Evolutionary conservation across 2,329 filamentous ascomycete genomes (phyloP), one percentile per base, ranked within the genome.

Genomic region (Sporothrix humicola): DNA sequence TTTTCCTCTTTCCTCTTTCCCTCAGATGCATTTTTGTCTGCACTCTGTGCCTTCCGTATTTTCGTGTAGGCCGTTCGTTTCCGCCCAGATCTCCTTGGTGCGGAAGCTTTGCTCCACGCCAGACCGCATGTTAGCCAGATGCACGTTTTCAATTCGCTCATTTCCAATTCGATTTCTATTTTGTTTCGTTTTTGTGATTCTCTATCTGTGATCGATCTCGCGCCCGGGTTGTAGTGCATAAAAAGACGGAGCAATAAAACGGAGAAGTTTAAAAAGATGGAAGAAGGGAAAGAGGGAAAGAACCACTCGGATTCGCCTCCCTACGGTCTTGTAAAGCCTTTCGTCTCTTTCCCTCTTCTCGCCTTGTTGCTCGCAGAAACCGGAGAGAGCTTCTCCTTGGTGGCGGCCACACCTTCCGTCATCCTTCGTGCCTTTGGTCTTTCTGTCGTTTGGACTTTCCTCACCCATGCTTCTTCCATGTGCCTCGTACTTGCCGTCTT

Each of bases 291-390:
- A n/a, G 17, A 20, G 12, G 52, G n/a, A 56, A 56, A 12, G 8
- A 17, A 37, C 31, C 9, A 23, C 52, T 56, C 52, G n/a, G 52
- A 26, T 56, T 56, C 52, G 52, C 52, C 20, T 56, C 52, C 20
- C 20, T 52, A 2, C 52, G 31, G 31, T 37, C 31, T 37, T 37
- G 31, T 37, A 37, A 37, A 37, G 31, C 52, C 20, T 56, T 56
- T 56, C 20, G 20, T 56, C 52, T 20, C 23, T 56, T 42, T 65
- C 37, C 1, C 37, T 63, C 15, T 26, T 26, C 68, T 71, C 69
- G 69, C 69, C 42, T 26, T 58, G 52, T 71, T 59, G 12, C 69
- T 71, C 69, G 69, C 54, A 71, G 61, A 72, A 72, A 72, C 59
- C 68, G 61, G 59, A 68, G 69, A 73, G 31, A 71, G 69, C 61